phyloP scores from a whole-genome alignment of 139 green algal species.

The Haematococcus sp. region DNA sequence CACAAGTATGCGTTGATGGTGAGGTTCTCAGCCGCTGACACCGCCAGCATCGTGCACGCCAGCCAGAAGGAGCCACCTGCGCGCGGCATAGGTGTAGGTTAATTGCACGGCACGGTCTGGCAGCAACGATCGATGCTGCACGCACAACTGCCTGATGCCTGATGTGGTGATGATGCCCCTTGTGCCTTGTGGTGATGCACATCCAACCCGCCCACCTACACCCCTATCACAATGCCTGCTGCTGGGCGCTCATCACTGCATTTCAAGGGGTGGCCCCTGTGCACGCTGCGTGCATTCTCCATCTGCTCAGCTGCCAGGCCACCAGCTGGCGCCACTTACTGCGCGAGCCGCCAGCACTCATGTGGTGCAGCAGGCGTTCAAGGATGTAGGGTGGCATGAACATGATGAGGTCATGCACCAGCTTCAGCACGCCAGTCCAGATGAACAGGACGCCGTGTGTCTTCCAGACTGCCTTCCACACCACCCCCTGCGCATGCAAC shows the following conservation, averaged over 20 bases:
- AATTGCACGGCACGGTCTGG: too few relatives aligned
- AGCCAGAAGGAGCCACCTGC: slow-evolving; percentile 30
- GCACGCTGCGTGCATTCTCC: too few relatives aligned
- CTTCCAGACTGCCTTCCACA: slow-evolving; percentile 32
- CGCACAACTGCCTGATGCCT: too few relatives aligned
- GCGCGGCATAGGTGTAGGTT: neutral
- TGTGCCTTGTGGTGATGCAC: too few relatives aligned
- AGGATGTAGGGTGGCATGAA: slow-evolving; percentile 77
- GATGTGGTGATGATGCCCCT: too few relatives aligned
- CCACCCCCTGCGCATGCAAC: slow-evolving; percentile 22
- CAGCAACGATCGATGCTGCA: too few relatives aligned
- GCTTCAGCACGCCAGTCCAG: slow-evolving; percentile 63
- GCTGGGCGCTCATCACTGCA: too few relatives aligned
- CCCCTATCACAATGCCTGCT: too few relatives aligned
- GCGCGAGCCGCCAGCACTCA: slow-evolving; percentile 18
- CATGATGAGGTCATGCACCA: slow-evolving; percentile 77
- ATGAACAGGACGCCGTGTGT: slow-evolving; percentile 34
- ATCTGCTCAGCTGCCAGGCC: neutral
- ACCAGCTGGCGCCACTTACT: neutral
- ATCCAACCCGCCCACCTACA: too few relatives aligned
- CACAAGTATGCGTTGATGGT: slow-evolving; percentile 81
- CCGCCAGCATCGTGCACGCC: slow-evolving; percentile 40
- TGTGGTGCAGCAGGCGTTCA: slow-evolving; percentile 65
- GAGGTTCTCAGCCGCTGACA: slow-evolving; percentile 62
- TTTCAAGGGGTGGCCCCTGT: too few relatives aligned